Percentiles rank a stretch among this genome's conserved stretches.
phyloP scores from a whole-genome alignment of 805 yeast species.

The Phaffomyces antillensis region DNA sequence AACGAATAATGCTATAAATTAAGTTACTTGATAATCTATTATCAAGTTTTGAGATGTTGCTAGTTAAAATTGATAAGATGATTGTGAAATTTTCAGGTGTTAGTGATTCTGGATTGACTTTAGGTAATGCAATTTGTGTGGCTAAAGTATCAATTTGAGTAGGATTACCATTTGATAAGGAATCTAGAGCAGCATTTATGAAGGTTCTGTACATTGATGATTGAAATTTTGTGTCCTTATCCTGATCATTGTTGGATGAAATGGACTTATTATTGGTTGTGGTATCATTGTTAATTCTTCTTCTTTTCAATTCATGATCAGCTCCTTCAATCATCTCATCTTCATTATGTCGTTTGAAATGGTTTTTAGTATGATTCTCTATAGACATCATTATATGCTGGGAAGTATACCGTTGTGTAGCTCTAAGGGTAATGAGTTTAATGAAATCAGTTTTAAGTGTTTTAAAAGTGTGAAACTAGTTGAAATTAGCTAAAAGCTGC shows the following conservation, averaged over 20 bases:
- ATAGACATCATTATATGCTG: slow-evolving; percentile 20
- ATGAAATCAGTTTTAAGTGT: background rate
- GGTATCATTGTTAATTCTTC: background rate
- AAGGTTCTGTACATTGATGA: slow-evolving; percentile 33
- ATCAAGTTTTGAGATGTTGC: slow-evolving; percentile 59
- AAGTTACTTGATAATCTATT: slow-evolving; percentile 40
- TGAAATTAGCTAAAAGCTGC: background rate
- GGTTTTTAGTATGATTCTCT: slow-evolving; percentile 19
- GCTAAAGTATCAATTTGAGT: slow-evolving; percentile 54
- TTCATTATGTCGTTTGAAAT: slow-evolving; percentile 21
- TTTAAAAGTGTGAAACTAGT: background rate
- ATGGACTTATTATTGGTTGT: background rate
- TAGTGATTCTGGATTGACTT: slow-evolving; percentile 45
- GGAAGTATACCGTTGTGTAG: background rate
- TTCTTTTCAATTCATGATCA: slow-evolving; percentile 2
- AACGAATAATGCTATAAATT: slow-evolving; percentile 53
- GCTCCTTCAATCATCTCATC: slow-evolving; percentile 13
- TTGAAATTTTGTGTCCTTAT: slow-evolving; percentile 18
- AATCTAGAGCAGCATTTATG: slow-evolving; percentile 63
- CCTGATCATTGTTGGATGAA: background rate
- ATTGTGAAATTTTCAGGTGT: slow-evolving; percentile 44
- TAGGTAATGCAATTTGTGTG: slow-evolving; percentile 49
- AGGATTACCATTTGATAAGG: slow-evolving; percentile 51
- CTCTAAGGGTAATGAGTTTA: background rate
- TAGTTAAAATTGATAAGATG: slow-evolving; percentile 50